Evolutionary conservation across 2,329 filamentous ascomycete species (phyloP).

Genomic region (Aspergillus japonicus): DNA sequence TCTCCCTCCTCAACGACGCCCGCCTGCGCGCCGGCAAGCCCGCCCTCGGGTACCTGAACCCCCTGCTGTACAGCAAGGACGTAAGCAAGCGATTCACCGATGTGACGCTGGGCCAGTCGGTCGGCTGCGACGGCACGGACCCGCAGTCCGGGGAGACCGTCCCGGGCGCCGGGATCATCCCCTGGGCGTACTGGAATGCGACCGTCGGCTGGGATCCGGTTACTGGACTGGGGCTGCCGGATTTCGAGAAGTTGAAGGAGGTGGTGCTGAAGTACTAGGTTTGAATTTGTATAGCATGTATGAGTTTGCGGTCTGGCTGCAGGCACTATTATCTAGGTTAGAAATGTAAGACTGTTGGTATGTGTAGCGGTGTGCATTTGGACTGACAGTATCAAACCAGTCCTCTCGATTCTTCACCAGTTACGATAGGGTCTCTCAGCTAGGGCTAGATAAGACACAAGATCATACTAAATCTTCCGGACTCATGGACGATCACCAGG

Average conservation of each 20-base stretch:
- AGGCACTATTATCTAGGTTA: too few species aligned
- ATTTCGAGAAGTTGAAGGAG: slow-evolving; percentile 5
- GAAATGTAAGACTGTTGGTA: too few species aligned
- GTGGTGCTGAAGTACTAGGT: not conserved
- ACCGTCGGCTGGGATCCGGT: slow-evolving; percentile 43
- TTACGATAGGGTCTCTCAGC: too few species aligned
- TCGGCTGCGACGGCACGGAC: slow-evolving; percentile 36
- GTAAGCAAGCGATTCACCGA: slow-evolving; percentile 51
- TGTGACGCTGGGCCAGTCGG: slow-evolving; percentile 33
- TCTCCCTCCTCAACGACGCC: slow-evolving; percentile 30
- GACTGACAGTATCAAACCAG: too few species aligned
- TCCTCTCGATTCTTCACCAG: too few species aligned
- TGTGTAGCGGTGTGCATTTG: too few species aligned
- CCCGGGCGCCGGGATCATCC: slow-evolving; percentile 23
- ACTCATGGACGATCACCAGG: too few species aligned
- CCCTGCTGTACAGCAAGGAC: slow-evolving; percentile 54
- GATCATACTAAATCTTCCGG: too few species aligned
- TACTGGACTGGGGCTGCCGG: slow-evolving; percentile 38
- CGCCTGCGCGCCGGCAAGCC: slow-evolving; percentile 42
- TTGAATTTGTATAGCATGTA: too few species aligned
- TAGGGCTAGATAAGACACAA: too few species aligned
- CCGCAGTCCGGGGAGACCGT: slow-evolving; percentile 26
- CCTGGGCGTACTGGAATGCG: slow-evolving; percentile 31
- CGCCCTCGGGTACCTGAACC: slow-evolving; percentile 57
- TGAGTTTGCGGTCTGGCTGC: too few species aligned